These are phyloP conservation scores for Cyberlindnera galapagoensis DNA, from an alignment of 805 yeast species.

Conservation along the genomic window DNA sequence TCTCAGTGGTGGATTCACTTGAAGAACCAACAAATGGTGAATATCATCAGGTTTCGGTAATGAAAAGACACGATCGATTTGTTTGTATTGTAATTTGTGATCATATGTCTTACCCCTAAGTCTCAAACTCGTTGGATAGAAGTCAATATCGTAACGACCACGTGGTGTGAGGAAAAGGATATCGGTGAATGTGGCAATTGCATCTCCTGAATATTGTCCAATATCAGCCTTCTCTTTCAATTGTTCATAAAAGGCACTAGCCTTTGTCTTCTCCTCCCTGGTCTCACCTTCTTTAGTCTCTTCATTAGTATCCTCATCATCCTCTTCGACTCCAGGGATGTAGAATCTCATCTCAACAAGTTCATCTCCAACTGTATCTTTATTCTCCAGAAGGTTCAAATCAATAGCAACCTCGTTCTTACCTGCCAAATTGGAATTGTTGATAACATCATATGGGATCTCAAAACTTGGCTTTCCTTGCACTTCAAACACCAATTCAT, in stretches of 20 bases:
- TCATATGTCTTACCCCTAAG: conserved; percentile 97
- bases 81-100: conserved; percentile 86
- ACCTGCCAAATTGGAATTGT: conserved; percentile 84
- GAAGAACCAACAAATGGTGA: conserved; percentile 81
- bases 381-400: conserved; percentile 51
- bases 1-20: conserved; percentile 93
- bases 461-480: conserved; percentile 90
- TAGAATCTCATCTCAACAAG: conserved; percentile 90
- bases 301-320: conserved; percentile 21
- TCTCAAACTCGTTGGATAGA: conserved; percentile 81
- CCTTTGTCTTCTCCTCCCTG: conserved; percentile 56
- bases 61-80: conserved; percentile 84
- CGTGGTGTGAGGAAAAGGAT: conserved; percentile 92
- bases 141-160: conserved; percentile 96
- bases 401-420: conserved; percentile 93
- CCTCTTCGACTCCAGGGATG: conserved; percentile 74
- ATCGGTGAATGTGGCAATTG: conserved; percentile 88
- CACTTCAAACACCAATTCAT: conserved; percentile 80
- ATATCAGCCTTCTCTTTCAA: conserved; percentile 89
- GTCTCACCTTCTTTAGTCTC: conserved; percentile 19
- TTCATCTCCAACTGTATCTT: conserved; percentile 82
- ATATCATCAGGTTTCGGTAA: conserved; percentile 92
- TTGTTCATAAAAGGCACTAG: conserved; percentile 82
- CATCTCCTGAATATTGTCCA: conserved; percentile 91
- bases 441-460: conserved; percentile 72